Percentiles rank a stretch among this genome's conserved stretches.
These are phyloP conservation scores for Salix exigua DNA, from an alignment of 345 rosid genomes.

Conservation along the genomic window DNA sequence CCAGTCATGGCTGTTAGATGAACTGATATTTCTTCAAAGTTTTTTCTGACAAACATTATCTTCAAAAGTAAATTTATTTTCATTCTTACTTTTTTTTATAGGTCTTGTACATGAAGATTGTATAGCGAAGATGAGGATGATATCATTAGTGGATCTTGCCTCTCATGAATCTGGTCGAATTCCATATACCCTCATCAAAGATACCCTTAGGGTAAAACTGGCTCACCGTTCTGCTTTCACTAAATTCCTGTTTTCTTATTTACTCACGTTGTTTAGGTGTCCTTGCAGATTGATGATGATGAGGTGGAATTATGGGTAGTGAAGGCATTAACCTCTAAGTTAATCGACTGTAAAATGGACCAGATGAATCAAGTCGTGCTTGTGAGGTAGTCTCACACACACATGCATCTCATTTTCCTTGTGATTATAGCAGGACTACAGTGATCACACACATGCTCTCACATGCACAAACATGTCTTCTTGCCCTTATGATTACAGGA, in stretches of 20 bases:
- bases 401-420: not conserved
- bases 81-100: constrained; percentile 20
- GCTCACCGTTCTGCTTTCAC: not conserved
- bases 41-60: not conserved
- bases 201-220: constrained; percentile 57
- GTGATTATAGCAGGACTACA: not conserved
- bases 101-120: constrained; percentile 88
- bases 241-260: not conserved
- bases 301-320: constrained; percentile 88
- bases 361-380: constrained; percentile 81
- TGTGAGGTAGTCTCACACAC: constrained; percentile 51
- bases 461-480: not conserved
- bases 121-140: constrained; percentile 75
- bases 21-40: not conserved
- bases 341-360: constrained; percentile 81
- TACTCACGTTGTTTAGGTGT: constrained; percentile 5
- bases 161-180: constrained; percentile 66
- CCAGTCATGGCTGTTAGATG: not conserved
- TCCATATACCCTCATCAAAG: constrained; percentile 60
- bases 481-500: not conserved
- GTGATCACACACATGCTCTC: not conserved
- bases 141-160: constrained; percentile 79
- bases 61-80: not conserved
- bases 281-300: constrained; percentile 61
- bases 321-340: constrained; percentile 74